Evolutionary conservation across 495 filamentous ascomycete species (phyloP).

Genomic region (Cryomyces minteri): DNA sequence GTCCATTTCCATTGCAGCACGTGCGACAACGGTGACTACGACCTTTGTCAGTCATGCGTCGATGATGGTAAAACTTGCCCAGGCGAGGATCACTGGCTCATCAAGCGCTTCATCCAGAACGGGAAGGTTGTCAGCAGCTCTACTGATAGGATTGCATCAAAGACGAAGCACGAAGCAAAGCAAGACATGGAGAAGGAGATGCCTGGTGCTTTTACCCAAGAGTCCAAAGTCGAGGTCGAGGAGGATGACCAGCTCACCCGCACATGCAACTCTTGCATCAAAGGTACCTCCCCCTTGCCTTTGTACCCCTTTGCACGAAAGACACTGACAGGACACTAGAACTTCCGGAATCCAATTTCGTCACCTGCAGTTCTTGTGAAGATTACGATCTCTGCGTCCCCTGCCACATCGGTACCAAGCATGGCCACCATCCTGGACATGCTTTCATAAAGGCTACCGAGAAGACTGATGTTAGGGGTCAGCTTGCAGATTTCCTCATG

Average conservation of each 20-base stretch:
- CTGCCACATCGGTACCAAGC: conserved; percentile 57
- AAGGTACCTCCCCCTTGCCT: conserved; percentile 31
- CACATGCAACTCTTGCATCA: conserved; percentile 85
- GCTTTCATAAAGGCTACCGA: conserved; percentile 31
- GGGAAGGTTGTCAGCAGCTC: conserved; percentile 69
- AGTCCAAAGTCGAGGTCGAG: conserved; percentile 18
- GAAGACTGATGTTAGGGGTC: conserved; percentile 11
- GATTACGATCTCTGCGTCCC: conserved; percentile 82
- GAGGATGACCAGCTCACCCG: conserved; percentile 33
- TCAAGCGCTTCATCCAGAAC: conserved; percentile 66
- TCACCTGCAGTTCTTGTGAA: conserved; percentile 69
- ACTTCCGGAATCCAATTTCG: conserved; percentile 54
- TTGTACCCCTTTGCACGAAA: neutral
- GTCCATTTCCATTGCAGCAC: conserved; percentile 87
- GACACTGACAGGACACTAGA: conserved; percentile 24
- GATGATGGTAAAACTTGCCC: conserved; percentile 56
- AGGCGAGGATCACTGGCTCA: conserved; percentile 71
- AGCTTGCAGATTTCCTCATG: conserved; percentile 41
- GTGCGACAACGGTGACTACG: conserved; percentile 87
- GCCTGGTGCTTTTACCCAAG: conserved; percentile 24
- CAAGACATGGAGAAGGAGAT: conserved; percentile 17
- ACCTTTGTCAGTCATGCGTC: conserved; percentile 73
- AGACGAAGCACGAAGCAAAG: conserved; percentile 22
- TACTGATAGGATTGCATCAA: conserved; percentile 59
- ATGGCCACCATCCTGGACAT: conserved; percentile 89